These are phyloP conservation scores for Arabidopsis thaliana DNA, from an alignment of 345 rosid genomes.

Conservation along the genomic window DNA sequence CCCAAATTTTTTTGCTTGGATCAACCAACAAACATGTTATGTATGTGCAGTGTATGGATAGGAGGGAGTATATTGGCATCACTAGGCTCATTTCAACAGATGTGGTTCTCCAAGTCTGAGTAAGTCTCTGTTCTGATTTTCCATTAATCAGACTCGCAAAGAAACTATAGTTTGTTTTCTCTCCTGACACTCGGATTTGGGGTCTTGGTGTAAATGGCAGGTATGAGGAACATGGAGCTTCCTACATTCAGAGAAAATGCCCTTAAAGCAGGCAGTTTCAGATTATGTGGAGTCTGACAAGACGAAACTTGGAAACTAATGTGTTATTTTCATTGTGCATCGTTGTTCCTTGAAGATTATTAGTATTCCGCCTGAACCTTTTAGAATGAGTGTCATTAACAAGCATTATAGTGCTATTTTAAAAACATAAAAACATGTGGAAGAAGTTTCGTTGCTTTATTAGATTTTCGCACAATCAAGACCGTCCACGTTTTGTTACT, in stretches of 20 bases:
- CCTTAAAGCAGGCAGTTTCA: conserved; percentile 52
- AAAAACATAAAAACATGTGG: background rate
- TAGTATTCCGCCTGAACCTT: background rate
- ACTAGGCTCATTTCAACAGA: conserved; percentile 99
- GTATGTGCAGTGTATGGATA: conserved; percentile 87
- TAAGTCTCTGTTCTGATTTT: conserved; percentile 30
- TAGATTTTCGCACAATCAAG: background rate
- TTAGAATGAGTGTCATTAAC: background rate
- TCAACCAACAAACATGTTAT: conserved; percentile 8
- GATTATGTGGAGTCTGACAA: conserved; percentile 12
- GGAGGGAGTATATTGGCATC: conserved; percentile 99
- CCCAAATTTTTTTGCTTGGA: background rate
- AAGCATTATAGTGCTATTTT: background rate
- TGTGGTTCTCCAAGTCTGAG: conserved; percentile 88
- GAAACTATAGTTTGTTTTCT: conserved; percentile 20
- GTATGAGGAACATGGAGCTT: conserved; percentile 98
- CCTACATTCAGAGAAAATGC: conserved; percentile 94
- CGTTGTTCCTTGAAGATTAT: background rate
- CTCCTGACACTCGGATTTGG: conserved; percentile 4
- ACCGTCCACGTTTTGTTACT: background rate
- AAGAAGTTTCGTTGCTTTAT: background rate
- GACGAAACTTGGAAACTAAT: conserved; percentile 28
- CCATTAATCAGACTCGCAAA: background rate
- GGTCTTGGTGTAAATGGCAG: conserved; percentile 49
- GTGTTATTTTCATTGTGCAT: conserved; percentile 26